Percentiles rank a stretch among this genome's conserved stretches.
These are phyloP conservation scores for Cutaneotrichosporon cavernicola DNA, from an alignment of 1,284 basidiomycete species.

Conservation along the genomic window DNA sequence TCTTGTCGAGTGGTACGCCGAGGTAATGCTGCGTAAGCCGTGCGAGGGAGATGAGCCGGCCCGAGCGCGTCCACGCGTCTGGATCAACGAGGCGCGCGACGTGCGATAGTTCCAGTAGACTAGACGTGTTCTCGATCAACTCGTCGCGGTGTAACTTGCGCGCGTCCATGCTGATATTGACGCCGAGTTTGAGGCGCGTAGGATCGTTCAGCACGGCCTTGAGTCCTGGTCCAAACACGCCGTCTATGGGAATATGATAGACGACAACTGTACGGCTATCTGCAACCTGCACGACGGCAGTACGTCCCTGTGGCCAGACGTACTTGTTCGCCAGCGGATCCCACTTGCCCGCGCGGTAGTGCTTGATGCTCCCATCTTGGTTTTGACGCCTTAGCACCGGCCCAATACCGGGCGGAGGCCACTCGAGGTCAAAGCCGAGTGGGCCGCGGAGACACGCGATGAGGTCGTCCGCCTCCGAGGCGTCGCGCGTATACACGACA, in stretches of 20 bases:
- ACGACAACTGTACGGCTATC: slow-evolving; percentile 49
- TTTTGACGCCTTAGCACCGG: not conserved
- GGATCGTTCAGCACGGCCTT: slow-evolving; percentile 41
- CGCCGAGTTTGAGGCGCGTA: slow-evolving; percentile 47
- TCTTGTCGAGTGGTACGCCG: slow-evolving; percentile 43
- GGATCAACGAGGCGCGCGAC: slow-evolving; percentile 47
- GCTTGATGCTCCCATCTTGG: slow-evolving; percentile 1
- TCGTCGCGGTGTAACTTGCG: slow-evolving; percentile 48
- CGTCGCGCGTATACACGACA: slow-evolving; percentile 39
- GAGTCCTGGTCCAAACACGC: slow-evolving; percentile 24
- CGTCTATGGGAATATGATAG: slow-evolving; percentile 40
- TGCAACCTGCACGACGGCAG: slow-evolving; percentile 51
- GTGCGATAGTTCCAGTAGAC: slow-evolving; percentile 48
- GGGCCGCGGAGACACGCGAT: slow-evolving; percentile 38
- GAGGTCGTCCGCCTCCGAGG: slow-evolving; percentile 41
- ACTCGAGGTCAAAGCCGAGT: slow-evolving; percentile 49
- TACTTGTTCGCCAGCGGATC: slow-evolving; percentile 21
- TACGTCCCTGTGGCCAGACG: slow-evolving; percentile 34
- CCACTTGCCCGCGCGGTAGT: slow-evolving; percentile 16
- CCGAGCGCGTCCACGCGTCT: slow-evolving; percentile 30
- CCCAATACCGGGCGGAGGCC: slow-evolving; percentile 35
- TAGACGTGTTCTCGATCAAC: slow-evolving; percentile 19
- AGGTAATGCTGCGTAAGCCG: slow-evolving; percentile 43
- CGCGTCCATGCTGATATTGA: slow-evolving; percentile 48
- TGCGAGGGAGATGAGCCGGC: slow-evolving; percentile 43